Base-by-base conservation (phyloP, 2,329 filamentous ascomycete species). In the Cladobotryum protrusum region DNA sequence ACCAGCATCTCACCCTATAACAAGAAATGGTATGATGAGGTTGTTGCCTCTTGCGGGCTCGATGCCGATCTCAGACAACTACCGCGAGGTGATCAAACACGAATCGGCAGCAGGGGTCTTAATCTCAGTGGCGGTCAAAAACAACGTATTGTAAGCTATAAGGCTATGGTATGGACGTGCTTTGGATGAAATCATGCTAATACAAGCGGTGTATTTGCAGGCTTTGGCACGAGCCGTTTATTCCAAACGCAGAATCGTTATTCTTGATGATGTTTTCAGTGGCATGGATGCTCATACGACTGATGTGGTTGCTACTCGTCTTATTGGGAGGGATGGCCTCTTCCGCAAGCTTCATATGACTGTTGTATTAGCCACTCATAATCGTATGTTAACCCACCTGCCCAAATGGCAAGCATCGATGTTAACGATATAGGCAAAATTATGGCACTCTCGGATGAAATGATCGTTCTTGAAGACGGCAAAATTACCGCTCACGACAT, bases 261-360 rank as follows among this genome's bases (percentile, higher is more conserved):
- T 79, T 3, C 57, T 78, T 1, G 75, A 79, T 49, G 74, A 78
- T 46, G 59, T 67, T 0, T 68, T 77, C 34, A 72, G 72, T 43
- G 70, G 67, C 0, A 62, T 77, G 2, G 75, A 77, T 50, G 63
- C 65, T 1, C 60, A 67, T 4, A 80, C 76, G 0, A 64, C 71
- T 11, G 57, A 66, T 6, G 54, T 61, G 2, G 63, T 79, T 4
- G 72, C 77, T 35, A 57, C 67, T 9, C 63, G 65, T 3, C 59
- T 78, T 0, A 57, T 79, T 4, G 68, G 70, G 0, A 36, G 55
- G 0, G 50, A 60, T 3, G 76, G 77, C 0, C 49, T 79, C 1
- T 57, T 77, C 1, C 66, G 66, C 12, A 59, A 56, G 13, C 56
- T 61, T 15, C 61, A 63, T 0, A 62, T 63, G 7, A 75, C 72